Evolutionary conservation across 208 protist species (phyloP).

Genomic region (Strigomonas culicis): DNA sequence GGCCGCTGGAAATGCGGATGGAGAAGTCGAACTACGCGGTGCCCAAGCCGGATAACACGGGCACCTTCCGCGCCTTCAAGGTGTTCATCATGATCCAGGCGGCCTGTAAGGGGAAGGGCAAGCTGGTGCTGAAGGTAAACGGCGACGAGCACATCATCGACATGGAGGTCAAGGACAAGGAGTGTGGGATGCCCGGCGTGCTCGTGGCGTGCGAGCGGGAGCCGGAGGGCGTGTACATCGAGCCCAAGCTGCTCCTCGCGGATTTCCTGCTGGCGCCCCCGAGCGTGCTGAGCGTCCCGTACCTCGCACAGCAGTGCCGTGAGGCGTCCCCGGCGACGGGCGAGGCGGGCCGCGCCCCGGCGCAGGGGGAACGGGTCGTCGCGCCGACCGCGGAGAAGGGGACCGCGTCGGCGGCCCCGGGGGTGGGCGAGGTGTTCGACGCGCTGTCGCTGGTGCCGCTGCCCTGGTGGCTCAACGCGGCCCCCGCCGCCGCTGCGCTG

Average conservation of each 20-base stretch:
- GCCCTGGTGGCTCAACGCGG: conserved; percentile 75
- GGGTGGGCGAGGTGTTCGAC: background rate
- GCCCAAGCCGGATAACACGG: background rate
- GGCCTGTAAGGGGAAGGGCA: conserved; percentile 18
- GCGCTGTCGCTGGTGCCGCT: conserved; percentile 20
- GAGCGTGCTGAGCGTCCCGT: conserved; percentile 13
- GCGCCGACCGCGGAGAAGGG: too few relatives aligned
- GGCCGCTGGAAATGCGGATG: background rate
- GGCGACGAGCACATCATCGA: conserved; percentile 41
- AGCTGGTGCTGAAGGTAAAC: conserved; percentile 44
- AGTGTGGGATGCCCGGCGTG: conserved; percentile 49
- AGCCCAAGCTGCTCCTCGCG: conserved; percentile 17
- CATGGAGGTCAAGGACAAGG: conserved; percentile 44
- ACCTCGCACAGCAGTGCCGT: conserved; percentile 9
- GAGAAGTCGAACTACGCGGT: background rate
- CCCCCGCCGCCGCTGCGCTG: conserved; percentile 37
- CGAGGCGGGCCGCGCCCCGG: background rate
- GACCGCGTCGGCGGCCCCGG: too few relatives aligned
- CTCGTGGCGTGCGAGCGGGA: conserved; percentile 58
- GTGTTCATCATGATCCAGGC: background rate
- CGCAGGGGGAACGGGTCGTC: too few relatives aligned
- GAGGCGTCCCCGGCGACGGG: background rate
- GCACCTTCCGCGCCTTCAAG: conserved; percentile 2
- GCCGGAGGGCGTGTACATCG: conserved; percentile 38
- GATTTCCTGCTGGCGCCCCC: conserved; percentile 35